phyloP scores from a whole-genome alignment of 768 basidiomycete genomes.

The Crepidotus variabilis region DNA sequence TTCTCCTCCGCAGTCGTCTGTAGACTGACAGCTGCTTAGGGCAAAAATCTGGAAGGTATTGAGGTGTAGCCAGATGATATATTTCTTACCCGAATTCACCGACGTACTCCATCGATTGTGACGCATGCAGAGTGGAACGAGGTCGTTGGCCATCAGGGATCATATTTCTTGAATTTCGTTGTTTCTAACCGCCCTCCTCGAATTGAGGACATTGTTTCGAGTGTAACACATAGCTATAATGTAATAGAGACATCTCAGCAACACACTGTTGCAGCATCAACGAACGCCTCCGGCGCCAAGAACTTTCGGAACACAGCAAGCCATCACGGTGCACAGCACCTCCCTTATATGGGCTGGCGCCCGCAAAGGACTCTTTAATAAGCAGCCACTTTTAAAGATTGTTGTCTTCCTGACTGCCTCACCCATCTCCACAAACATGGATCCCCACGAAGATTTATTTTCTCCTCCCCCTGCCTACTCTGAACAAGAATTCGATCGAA shows the following conservation, averaged over 20 bases:
- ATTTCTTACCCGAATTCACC: not conserved
- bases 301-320: not conserved
- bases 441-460: conserved; percentile 10
- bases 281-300: not conserved
- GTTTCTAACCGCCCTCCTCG: too few species aligned
- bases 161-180: too few species aligned
- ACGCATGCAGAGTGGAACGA: too few species aligned
- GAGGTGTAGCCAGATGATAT: conserved; percentile 45
- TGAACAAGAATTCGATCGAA: conserved; percentile 52
- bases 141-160: too few species aligned
- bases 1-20: not conserved
- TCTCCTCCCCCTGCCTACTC: conserved; percentile 43
- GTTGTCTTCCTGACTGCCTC: conserved; percentile 1
- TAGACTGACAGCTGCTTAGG: conserved; percentile 35
- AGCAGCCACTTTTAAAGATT: not conserved
- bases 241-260: too few species aligned
- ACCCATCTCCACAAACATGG: conserved; percentile 5
- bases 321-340: not conserved
- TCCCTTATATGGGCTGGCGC: not conserved
- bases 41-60: conserved; percentile 82
- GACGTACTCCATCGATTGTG: too few species aligned
- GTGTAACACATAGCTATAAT: too few species aligned
- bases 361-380: not conserved
- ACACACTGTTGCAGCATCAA: not conserved
- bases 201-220: too few species aligned